Percentiles rank a stretch among this genome's conserved stretches.
Evolutionary conservation across 2,329 filamentous ascomycete genomes (phyloP).

Genomic region (Ceratocystis albifundus): DNA sequence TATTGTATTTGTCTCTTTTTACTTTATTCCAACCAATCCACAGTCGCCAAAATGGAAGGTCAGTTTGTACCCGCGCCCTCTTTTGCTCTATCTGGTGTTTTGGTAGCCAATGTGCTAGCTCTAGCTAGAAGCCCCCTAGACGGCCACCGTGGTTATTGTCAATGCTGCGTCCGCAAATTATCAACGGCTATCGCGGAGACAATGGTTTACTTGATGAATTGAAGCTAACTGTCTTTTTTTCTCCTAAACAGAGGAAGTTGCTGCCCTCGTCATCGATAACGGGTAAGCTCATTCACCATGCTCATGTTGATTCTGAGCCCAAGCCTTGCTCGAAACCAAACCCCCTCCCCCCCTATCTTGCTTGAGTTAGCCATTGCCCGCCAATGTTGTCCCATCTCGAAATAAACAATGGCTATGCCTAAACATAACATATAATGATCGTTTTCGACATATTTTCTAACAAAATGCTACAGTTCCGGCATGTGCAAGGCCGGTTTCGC

Average conservation of each 20-base stretch:
- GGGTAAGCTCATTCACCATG: slow-evolving; percentile 61
- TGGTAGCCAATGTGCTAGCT: slow-evolving; percentile 16
- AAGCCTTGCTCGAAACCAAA: slow-evolving; percentile 19
- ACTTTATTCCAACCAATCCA: slow-evolving; percentile 22
- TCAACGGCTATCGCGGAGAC: background rate
- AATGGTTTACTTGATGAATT: background rate
- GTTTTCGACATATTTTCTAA: slow-evolving; percentile 13
- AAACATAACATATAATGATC: background rate
- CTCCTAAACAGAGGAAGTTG: slow-evolving; percentile 79
- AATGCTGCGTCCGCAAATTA: background rate
- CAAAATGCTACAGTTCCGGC: slow-evolving; percentile 62
- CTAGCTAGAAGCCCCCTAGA: background rate
- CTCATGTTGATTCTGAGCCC: slow-evolving; percentile 28
- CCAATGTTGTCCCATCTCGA: slow-evolving; percentile 9
- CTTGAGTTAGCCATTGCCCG: slow-evolving; percentile 16
- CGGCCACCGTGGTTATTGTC: background rate
- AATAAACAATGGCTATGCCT: background rate
- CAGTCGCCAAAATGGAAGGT: slow-evolving; percentile 52
- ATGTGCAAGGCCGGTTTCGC: slow-evolving; percentile 99
- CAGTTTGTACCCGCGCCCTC: slow-evolving; percentile 39
- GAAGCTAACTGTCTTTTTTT: slow-evolving; percentile 4
- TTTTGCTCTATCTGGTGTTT: slow-evolving; percentile 13
- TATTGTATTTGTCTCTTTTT: slow-evolving; percentile 24
- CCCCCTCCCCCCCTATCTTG: slow-evolving; percentile 17
- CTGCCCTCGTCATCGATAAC: slow-evolving; percentile 99